Conservation (phyloP, 805 yeast genomes). For the Starmerella potacharoeniae region DNA sequence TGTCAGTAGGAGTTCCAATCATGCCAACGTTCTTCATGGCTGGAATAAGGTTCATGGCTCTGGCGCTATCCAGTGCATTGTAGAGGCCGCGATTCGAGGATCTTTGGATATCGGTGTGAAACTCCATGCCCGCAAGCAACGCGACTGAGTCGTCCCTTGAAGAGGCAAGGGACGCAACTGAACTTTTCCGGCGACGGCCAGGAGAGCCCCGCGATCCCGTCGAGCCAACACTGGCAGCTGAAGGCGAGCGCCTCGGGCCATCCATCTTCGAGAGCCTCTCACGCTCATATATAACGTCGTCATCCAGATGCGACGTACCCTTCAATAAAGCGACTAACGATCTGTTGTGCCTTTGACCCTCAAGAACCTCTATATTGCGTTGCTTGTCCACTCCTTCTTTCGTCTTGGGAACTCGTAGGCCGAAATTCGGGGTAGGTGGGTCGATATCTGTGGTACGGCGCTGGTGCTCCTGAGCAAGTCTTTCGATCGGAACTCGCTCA, state of each 20-base stretch:
- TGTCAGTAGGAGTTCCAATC: slow-evolving; percentile 81
- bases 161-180: slow-evolving; percentile 3
- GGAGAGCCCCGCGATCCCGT: neutral
- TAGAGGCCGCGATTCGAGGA: slow-evolving; percentile 82
- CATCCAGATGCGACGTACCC: slow-evolving; percentile 9
- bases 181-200: slow-evolving; percentile 3
- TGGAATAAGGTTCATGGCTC: slow-evolving; percentile 28
- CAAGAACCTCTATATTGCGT: neutral
- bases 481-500: slow-evolving; percentile 14
- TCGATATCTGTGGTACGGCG: neutral
- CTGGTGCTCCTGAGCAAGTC: neutral
- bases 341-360: neutral
- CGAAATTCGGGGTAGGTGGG: neutral
- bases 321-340: neutral
- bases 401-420: neutral
- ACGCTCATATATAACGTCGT: slow-evolving; percentile 12
- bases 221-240: neutral
- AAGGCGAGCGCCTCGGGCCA: neutral
- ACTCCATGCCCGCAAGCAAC: slow-evolving; percentile 26
- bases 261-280: slow-evolving; percentile 2
- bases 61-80: slow-evolving; percentile 65
- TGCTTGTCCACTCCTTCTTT: neutral
- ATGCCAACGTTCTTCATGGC: slow-evolving; percentile 76
- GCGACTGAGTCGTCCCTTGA: slow-evolving; percentile 1
- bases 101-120: slow-evolving; percentile 45